Base-by-base conservation (phyloP, 768 basidiomycete species). In the Russula brevipes region DNA sequence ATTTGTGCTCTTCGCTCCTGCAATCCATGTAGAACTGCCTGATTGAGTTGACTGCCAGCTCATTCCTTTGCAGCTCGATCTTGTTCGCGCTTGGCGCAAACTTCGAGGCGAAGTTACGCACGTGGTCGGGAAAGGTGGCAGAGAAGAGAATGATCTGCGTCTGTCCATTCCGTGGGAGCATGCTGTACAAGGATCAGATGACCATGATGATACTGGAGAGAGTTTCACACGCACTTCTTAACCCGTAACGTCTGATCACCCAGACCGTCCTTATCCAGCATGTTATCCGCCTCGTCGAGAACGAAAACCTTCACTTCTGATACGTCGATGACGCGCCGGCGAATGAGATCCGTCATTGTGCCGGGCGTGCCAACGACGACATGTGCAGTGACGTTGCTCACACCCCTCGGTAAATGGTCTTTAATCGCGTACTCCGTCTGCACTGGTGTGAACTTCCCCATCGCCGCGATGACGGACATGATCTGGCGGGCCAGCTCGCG, bases 21-120 rank as follows among this genome's bases (percentile, higher is more conserved):
- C 96, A 98, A 73, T 98, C 94, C 88, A 99, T 89, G 77, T 94
- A 98, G 74, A 98, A 96, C 71, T 99, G 97, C 66, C 89, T 85
- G 75, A 99, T 98, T 45, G 89, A 91, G 57, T 93, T 91, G 30
- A 98, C 91, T 33, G 88, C 90, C 51, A 99, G 81, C 72, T 99
- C 97, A 72, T 95, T 94, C 72, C 86, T 88, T 76, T 93, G 86
- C 41, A 99, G 81, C 76, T 94, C 89, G 70, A 99, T 98, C 79
- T 96, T 93, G 81, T 99, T 98, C 66, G 97, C 89, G 41, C 81
- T 81, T 0, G 97, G 95, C 16, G 96, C 95, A 73, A 98, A 96
- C 70, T 91, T 91, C 68, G 81, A 81, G 17, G 97, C 96, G 72
- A 96, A 98, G n/a, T 75, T 76, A 55, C 94, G 89, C 66, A 98